Evolutionary conservation across 768 basidiomycete genomes (phyloP).

Genomic region (Lactarius hatsudake): DNA sequence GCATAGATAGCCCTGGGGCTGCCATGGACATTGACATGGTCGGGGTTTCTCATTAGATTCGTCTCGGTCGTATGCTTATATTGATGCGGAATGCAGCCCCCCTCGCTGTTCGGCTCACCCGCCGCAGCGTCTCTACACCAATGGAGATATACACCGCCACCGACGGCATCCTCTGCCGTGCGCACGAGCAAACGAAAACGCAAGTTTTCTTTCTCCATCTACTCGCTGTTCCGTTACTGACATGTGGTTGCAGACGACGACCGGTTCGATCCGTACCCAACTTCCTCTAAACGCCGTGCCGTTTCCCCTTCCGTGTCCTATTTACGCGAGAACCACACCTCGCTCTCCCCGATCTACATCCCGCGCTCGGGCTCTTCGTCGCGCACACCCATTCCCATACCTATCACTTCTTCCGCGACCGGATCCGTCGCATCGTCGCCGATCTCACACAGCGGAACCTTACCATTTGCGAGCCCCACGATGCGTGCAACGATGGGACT

Average conservation of each 20-base stretch:
- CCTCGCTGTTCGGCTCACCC: slow-evolving; percentile 60
- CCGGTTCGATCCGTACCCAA: slow-evolving; percentile 81
- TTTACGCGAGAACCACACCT: slow-evolving; percentile 58
- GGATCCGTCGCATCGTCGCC: slow-evolving; percentile 74
- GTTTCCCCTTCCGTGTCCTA: slow-evolving; percentile 76
- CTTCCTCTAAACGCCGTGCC: slow-evolving; percentile 72
- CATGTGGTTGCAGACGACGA: slow-evolving; percentile 61
- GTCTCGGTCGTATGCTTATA: slow-evolving; percentile 21
- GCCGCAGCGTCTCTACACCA: slow-evolving; percentile 49
- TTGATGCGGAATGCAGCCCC: slow-evolving; percentile 44
- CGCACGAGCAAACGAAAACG: slow-evolving; percentile 82
- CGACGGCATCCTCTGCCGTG: slow-evolving; percentile 62
- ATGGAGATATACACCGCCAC: slow-evolving; percentile 83
- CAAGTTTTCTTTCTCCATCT: slow-evolving; percentile 35
- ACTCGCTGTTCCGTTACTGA: slow-evolving; percentile 1
- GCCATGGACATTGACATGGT: slow-evolving; percentile 70
- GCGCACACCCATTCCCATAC: slow-evolving; percentile 58
- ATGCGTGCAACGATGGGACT: slow-evolving; percentile 67
- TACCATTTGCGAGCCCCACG: slow-evolving; percentile 59
- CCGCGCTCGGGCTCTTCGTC: slow-evolving; percentile 39
- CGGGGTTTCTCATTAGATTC: slow-evolving; percentile 31
- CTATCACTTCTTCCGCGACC: slow-evolving; percentile 56
- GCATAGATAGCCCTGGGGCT: slow-evolving; percentile 59
- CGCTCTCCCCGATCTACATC: slow-evolving; percentile 49
- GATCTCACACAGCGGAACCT: slow-evolving; percentile 50